Evolutionary conservation across 768 basidiomycete species (phyloP), one percentile per base, ranked within the genome.

Genomic region (Russula ochroleuca): DNA sequence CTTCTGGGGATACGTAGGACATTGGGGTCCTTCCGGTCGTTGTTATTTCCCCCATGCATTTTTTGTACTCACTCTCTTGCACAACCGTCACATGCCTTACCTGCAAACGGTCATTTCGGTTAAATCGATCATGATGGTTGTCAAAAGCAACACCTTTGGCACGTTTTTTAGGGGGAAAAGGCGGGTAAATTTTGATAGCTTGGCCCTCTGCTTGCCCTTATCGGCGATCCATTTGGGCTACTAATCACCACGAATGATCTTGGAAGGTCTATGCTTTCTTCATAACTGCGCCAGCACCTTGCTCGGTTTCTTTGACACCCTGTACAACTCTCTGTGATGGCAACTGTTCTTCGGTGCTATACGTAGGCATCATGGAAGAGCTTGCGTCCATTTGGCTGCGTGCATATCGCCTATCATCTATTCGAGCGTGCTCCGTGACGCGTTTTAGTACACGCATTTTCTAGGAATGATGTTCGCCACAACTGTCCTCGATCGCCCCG

Each of bases 211-310:
- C 33, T 51, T 50, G 15, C 48, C 49, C 50, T 43, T 51, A 43
- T 59, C 19, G 43, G 35, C 10, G 31, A 48, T 6, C 52, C 15
- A 1, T n/a, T 47, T 38, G 51, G 57, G 57, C 62, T 17, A 48
- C 57, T 40, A 59, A 59, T 63, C 62, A 33, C 45, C 62, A 53
- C 62, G 33, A 52, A 37, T 28, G 28, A 58, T 43, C 51, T 45
- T 19, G 33, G 57, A 19, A 33, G 14, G 40, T 52, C 41, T 19
- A 19, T 23, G 14, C 14, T 25, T 38, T 17, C 51, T 50, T 40
- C 60, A 48, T 17, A 23, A 35, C 15, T 45, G 2, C 23, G 13
- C 40, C 11, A 10, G 21, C 21, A 63, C 19, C 21, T 21, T 53
- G 23, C 51, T 13, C 9, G 31, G 9, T 63, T 37, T 43, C 19